Percentiles rank a stretch among this genome's conserved stretches.
Evolutionary conservation across 306 rosid species (phyloP).

Genomic region (Rubus idaeus): DNA sequence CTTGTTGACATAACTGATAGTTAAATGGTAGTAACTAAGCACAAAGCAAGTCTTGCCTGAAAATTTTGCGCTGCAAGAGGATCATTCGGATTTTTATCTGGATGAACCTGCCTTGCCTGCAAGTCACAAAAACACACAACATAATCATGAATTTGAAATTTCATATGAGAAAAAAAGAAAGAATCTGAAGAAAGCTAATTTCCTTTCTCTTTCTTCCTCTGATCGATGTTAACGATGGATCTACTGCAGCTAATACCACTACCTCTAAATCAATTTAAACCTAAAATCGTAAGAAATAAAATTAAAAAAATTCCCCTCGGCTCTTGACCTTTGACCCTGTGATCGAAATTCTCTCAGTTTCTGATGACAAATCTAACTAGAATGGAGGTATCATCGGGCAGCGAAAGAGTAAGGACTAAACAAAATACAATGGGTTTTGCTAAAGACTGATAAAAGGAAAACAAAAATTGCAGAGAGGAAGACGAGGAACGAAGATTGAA

Average conservation of each 20-base stretch:
- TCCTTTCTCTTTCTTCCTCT: background rate
- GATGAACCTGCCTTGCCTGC: slow-evolving; percentile 99
- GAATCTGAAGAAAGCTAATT: background rate
- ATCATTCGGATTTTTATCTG: slow-evolving; percentile 95
- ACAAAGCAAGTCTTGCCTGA: slow-evolving; percentile 55
- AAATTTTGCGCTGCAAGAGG: slow-evolving; percentile 96
- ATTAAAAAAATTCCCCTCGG: background rate
- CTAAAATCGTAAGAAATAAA: background rate
- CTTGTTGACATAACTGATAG: background rate
- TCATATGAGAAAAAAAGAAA: background rate
- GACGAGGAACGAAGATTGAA: background rate
- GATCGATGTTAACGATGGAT: background rate
- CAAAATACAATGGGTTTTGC: background rate
- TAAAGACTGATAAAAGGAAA: background rate
- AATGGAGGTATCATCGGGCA: background rate
- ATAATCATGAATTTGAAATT: background rate
- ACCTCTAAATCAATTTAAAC: background rate
- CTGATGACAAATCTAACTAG: background rate
- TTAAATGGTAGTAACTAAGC: background rate
- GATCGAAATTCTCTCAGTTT: background rate
- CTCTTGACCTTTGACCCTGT: background rate
- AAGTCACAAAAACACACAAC: slow-evolving; percentile 15
- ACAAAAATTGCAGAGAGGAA: background rate
- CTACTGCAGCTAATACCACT: background rate
- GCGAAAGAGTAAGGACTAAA: background rate